Evolutionary conservation across 1,284 basidiomycete genomes (phyloP).

Genomic region (Apiotrichum laibachii): DNA sequence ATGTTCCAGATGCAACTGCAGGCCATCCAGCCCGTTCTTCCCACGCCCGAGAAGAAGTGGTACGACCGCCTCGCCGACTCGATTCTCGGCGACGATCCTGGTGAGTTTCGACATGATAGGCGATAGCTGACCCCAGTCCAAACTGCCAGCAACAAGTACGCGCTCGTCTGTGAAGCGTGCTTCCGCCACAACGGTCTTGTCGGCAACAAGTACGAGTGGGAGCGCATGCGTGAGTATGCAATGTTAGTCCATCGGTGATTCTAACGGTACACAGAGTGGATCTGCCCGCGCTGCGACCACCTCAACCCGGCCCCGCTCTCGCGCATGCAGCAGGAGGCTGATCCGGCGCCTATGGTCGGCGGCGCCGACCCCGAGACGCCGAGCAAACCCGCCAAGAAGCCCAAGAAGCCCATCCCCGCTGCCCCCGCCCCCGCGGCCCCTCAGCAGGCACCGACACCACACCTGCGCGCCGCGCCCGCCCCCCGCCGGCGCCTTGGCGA

Average conservation of each 20-base stretch:
- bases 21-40: slow-evolving; percentile 47
- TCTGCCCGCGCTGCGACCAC: slow-evolving; percentile 49
- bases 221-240: slow-evolving; percentile 73
- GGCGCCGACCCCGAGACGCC: slow-evolving; percentile 14
- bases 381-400: slow-evolving; percentile 10
- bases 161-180: slow-evolving; percentile 90
- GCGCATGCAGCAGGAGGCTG: slow-evolving; percentile 15
- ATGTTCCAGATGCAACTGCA: slow-evolving; percentile 45
- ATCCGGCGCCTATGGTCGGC: background rate
- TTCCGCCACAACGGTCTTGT: slow-evolving; percentile 93
- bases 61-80: slow-evolving; percentile 84
- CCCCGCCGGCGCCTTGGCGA: slow-evolving; percentile 28
- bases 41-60: slow-evolving; percentile 73
- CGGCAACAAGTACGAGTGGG: slow-evolving; percentile 76
- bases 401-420: background rate
- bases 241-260: too few species aligned
- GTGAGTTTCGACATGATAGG: slow-evolving; percentile 44
- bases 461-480: slow-evolving; percentile 9
- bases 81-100: slow-evolving; percentile 77
- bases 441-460: background rate
- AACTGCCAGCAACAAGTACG: slow-evolving; percentile 64
- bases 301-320: slow-evolving; percentile 44
- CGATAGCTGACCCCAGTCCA: slow-evolving; percentile 34
- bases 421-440: slow-evolving; percentile 1
- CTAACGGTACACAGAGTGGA: slow-evolving; percentile 42